Evolutionary conservation across 257 asterid species (phyloP), one percentile per base, ranked within the genome.

Genomic region (Lycium barbarum): DNA sequence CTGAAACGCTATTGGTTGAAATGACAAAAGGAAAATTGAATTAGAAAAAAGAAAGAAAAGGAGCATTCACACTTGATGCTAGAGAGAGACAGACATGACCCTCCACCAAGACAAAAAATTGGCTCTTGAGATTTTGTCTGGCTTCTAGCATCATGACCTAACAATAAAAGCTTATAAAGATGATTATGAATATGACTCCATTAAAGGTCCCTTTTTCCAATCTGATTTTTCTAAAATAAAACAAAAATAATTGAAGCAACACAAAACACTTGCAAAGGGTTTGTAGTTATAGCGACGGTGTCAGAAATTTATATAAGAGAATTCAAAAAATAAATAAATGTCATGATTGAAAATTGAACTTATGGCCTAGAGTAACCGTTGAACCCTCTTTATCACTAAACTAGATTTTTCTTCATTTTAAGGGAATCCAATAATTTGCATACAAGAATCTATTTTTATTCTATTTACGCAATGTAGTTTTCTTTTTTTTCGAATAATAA

Each of bases 21-120:
- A 51, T 76, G 82, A 76, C 82, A 22, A 51, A 76, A 76, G 61
- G 22, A 13, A 76, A 76, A 76, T 51, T 26, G 26, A 51, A 40
- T 40, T 20, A n/a, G 7, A 18, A 58, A 58, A 18, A 58, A 58
- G 18, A 58, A 18, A 1, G 82, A 76, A 76, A 53, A 26, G 47
- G 14, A 76, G 82, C 47, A 76, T 76, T 76, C 82, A 76, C 63
- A 62, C 22, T 76, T 51, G 26, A 76, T 76, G 63, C 63, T 26
- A 18, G 79, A 51, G 47, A 51, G 18, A 76, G 13, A 76, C 22
- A 51, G 63, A 76, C 26, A 51, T 51, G 82, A 76, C 81, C 3
- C 20, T 13, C 62, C 40, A 13, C 81, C 62, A 74, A 74, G 45
- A 11, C 62, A 51, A 7, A 49, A 10, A 12, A 9, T 8, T 76